Base-by-base conservation (phyloP, 1,284 basidiomycete genomes). In the Ganoderma multipileum region DNA sequence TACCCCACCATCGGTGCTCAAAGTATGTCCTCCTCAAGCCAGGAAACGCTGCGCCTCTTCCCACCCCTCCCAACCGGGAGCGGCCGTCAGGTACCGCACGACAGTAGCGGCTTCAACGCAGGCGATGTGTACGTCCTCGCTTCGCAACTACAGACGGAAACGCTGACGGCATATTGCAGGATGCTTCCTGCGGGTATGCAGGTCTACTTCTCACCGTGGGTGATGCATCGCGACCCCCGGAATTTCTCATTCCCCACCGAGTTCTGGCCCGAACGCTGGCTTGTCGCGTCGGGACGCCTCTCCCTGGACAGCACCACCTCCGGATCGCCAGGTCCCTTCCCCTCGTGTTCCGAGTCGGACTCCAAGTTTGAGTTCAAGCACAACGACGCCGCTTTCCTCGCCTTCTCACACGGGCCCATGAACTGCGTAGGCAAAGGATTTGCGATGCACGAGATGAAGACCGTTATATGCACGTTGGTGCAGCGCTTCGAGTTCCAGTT, bases 31-130 rank as follows among this genome's bases (percentile, higher is more conserved):
- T 23, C 7, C 3, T 23, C 20, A 47, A 91, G 89, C 67, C 88
- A 90, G 54, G 89, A 91, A 76, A 76, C 84, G 0, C 74, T 91
- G 59, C 82, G 90, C 58, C 78, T 91, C 52, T 82, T 83, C 52
- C 87, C 90, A 12, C 82, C 88, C 7, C 79, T 89, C 16, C 81
- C 84, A 12, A 85, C 83, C 23, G 84, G 84, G 47, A 82, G 85
- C 41, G 84, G 87, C 63, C 84, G 89, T 55, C 79, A 82, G 23
- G 80, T 78, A 1, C 71, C 66, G 3, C 52, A 39, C 18, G 75
- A 76, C 7, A 70, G 63, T 18, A 75, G 73, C n/a, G 64, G 68
- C 41, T 74, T 67, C 50, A 50, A 72, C 18, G 33, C 78, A n/a
- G 77, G 76, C n/a, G 71, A 59, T 20, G 65, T 75, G 79, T 81